Evolutionary conservation across 345 rosid genomes (phyloP), one percentile per base, ranked within the genome.

Genomic region (Carallia pectinifolia): DNA sequence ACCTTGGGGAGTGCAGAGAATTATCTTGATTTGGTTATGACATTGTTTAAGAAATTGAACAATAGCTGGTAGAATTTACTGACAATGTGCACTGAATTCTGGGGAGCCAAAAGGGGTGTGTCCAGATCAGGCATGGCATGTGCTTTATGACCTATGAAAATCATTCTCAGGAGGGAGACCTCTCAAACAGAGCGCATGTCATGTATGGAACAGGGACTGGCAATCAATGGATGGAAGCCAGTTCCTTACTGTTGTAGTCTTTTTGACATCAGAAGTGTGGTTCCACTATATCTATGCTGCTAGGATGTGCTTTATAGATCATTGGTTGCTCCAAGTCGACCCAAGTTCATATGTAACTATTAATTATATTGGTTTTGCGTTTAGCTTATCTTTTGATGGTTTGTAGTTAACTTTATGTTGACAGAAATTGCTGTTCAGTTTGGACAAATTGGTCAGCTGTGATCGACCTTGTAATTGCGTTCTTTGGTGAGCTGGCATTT

Each of bases 361-460:
- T 27, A 52, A 4, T 1, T 0, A 37, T 37, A 30, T 30, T 39
- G 34, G 18, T 64, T 50, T 33, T 65, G 23, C 13, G 27, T 58
- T 37, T 66, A 27, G 62, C 55, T 13, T 34, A 69, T 56, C 48
- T 44, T 56, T 63, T 62, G 15, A 19, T 62, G 19, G 23, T 30
- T 58, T 58, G 31, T 30, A 52, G 44, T 53, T 44, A 56, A 19
- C 52, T n/a, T 71, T 62, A 34, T 66, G 27, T 76, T 59, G 50
- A 71, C 89, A 95, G 97, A 86, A 84, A 80, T 74, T 95, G 67
- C 75, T 92, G 65, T 85, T 73, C 83, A 87, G 87, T 82, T 71
- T 92, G 94, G 99, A 95, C 83, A 85, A 79, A 66, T 63, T 85
- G 78, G 85, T 95, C 74, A 75, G 88, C n/a, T 92, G 94, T 70